Evolutionary conservation across 768 basidiomycete species (phyloP).

Genomic region (Termitomyces sp.): DNA sequence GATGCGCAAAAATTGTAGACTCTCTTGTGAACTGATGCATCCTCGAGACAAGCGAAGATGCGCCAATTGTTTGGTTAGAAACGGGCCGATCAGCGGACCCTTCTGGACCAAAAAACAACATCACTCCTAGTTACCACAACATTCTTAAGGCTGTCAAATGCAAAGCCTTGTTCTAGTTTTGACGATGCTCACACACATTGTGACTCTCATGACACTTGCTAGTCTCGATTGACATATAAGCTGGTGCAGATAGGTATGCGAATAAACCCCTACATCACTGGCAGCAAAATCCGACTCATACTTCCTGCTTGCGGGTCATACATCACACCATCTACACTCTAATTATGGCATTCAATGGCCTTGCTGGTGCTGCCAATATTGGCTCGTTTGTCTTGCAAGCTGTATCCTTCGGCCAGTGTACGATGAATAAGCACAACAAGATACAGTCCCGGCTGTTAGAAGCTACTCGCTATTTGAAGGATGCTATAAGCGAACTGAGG

Average conservation of each 20-base stretch:
- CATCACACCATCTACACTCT: neutral
- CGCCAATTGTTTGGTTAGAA: neutral
- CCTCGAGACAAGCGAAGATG: neutral
- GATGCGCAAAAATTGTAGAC: neutral
- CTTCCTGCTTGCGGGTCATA: neutral
- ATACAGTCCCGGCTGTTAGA: neutral
- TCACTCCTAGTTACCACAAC: neutral
- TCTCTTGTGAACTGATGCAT: neutral
- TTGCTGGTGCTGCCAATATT: neutral
- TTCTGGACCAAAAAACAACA: neutral
- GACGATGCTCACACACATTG: neutral
- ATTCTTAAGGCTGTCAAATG: neutral
- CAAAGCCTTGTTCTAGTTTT: neutral
- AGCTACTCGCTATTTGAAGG: neutral
- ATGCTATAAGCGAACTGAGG: neutral
- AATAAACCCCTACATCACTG: neutral
- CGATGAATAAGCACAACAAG: neutral
- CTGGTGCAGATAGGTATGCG: neutral
- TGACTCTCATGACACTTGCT: neutral
- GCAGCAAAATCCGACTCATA: neutral
- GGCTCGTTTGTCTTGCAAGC: neutral
- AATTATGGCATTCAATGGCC: neutral
- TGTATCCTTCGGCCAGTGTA: neutral
- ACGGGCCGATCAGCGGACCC: neutral
- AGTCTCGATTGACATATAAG: neutral